These are phyloP conservation scores for Linderina pennispora DNA, from an alignment of 192 early-diverging fungal species.

Conservation along the genomic window DNA sequence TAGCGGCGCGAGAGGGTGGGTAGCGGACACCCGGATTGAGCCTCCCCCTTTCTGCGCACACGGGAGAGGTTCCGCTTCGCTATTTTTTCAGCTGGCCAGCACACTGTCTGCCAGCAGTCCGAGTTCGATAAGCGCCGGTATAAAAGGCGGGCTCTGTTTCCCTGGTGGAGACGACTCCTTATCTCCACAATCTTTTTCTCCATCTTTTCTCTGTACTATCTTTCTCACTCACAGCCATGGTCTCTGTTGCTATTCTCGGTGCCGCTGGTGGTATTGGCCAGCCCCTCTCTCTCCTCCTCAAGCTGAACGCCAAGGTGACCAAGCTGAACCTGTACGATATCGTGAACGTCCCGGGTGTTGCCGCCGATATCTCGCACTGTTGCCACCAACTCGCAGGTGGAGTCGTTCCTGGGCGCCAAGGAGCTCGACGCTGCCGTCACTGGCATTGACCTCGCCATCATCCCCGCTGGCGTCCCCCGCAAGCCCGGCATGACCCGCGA, in stretches of 20 bases:
- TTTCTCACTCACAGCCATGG: constrained; percentile 27
- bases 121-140: no score
- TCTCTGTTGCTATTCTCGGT: constrained; percentile 56
- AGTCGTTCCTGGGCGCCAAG: constrained; percentile 59
- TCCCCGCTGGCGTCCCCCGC: constrained; percentile 95
- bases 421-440: constrained; percentile 65
- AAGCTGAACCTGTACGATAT: constrained; percentile 93
- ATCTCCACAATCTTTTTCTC: constrained; percentile 1
- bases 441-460: constrained; percentile 67
- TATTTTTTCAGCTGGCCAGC: no score
- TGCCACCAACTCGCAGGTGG: constrained; percentile 72
- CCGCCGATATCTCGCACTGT: constrained; percentile 91
- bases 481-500: constrained; percentile 99
- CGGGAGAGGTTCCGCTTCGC: no score
- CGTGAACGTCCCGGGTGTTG: constrained; percentile 96
- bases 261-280: constrained; percentile 96
- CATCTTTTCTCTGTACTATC: no score
- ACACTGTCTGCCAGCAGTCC: no score
- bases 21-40: no score
- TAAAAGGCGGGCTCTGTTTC: no score
- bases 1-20: no score
- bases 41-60: no score
- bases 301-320: constrained; percentile 79
- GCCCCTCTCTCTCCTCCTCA: constrained; percentile 90
- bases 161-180: no score